These are phyloP conservation scores for Quercus aquifolioides DNA, from an alignment of 306 rosid species.

Conservation along the genomic window DNA sequence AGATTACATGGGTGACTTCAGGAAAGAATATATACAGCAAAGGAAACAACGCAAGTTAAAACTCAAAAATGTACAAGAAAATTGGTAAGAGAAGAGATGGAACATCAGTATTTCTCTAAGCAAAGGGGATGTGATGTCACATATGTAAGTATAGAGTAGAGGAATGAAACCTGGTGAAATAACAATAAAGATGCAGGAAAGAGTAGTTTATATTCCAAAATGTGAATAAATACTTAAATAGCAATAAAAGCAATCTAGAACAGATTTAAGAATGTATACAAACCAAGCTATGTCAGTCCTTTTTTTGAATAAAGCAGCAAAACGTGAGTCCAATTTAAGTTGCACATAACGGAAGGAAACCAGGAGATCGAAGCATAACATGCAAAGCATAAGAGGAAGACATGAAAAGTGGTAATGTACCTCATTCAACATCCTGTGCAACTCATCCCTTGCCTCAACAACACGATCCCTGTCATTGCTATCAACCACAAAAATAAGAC, in stretches of 20 bases:
- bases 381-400: not conserved
- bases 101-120: not conserved
- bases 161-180: not conserved
- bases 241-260: not conserved
- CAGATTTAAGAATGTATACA: not conserved
- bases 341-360: not conserved
- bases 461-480: slow-evolving; percentile 95
- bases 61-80: not conserved
- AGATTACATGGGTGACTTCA: not conserved
- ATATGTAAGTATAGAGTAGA: not conserved
- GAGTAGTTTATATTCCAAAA: not conserved
- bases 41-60: not conserved
- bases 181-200: not conserved
- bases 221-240: not conserved
- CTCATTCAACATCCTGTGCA: slow-evolving; percentile 99
- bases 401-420: slow-evolving; percentile 30
- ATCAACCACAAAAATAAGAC: slow-evolving; percentile 96
- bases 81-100: not conserved
- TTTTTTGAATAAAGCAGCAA: no score
- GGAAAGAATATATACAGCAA: not conserved
- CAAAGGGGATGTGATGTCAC: not conserved
- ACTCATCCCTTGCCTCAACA: slow-evolving; percentile 97
- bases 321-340: no score
- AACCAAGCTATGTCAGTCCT: not conserved
- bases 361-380: not conserved